Evolutionary conservation across 2,329 filamentous ascomycete genomes (phyloP).

Genomic region (Lanzia echinophila): DNA sequence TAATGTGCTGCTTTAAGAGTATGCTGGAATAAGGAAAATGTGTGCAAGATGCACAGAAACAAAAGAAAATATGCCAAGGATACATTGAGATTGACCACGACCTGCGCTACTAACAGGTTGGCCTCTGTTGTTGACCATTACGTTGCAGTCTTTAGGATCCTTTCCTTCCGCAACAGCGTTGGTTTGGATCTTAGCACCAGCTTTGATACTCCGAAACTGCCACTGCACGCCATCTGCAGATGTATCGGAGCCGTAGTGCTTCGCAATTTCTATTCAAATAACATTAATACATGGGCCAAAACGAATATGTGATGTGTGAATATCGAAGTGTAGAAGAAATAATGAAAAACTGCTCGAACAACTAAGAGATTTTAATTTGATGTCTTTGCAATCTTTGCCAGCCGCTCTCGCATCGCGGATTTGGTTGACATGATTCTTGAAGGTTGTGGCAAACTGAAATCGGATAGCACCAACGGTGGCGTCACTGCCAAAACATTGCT

Average conservation of each 20-base stretch:
- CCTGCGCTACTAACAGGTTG: not conserved
- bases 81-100: not conserved
- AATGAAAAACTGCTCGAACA: not conserved
- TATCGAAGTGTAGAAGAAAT: not conserved
- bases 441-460: constrained; percentile 23
- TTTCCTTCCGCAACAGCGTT: constrained; percentile 30
- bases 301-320: not conserved
- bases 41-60: not conserved
- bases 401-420: constrained; percentile 27
- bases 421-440: constrained; percentile 32
- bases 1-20: not conserved
- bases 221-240: constrained; percentile 38
- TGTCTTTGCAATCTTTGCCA: constrained; percentile 27
- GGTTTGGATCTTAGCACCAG: constrained; percentile 43
- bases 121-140: constrained; percentile 10
- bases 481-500: constrained; percentile 35
- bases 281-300: constrained; percentile 9
- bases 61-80: not conserved
- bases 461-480: constrained; percentile 39
- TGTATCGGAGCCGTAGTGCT: constrained; percentile 10
- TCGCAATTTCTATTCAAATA: constrained; percentile 11
- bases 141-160: constrained; percentile 8
- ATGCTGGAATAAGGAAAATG: not conserved
- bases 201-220: constrained; percentile 50
- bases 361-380: not conserved